Percentiles rank a stretch among this genome's conserved stretches.
Conservation (phyloP, 2,329 filamentous ascomycete species). For the Daldinia sp. region DNA sequence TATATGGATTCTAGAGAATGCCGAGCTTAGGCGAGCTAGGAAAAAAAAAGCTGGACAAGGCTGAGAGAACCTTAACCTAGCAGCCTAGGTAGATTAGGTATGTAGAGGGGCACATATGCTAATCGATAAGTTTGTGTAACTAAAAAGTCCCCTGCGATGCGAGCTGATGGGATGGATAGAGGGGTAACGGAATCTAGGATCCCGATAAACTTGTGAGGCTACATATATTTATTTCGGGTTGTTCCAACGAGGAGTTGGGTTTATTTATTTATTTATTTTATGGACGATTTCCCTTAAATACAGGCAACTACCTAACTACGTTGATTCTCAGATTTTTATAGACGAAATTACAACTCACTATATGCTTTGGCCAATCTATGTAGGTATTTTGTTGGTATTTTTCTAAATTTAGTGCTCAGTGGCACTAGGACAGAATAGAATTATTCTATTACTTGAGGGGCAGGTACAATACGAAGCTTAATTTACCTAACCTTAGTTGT, state of each 20-base stretch:
- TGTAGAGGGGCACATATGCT: not conserved
- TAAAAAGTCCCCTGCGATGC: no score
- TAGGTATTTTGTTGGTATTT: no score
- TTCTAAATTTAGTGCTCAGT: not conserved
- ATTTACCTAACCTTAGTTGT: not conserved
- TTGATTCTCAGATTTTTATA: not conserved
- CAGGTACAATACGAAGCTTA: not conserved
- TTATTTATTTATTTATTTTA: no score
- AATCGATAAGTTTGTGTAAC: constrained; percentile 15
- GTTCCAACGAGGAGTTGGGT: no score
- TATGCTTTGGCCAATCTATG: no score
- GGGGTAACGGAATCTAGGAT: constrained; percentile 16
- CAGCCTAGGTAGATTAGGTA: not conserved
- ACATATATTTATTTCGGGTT: no score
- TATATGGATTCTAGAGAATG: not conserved
- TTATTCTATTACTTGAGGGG: no score
- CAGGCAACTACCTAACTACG: no score
- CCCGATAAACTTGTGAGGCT: constrained; percentile 5
- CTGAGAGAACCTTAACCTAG: no score
- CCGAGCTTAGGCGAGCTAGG: not conserved
- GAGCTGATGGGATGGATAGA: not conserved
- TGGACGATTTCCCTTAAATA: no score
- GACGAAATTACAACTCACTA: no score
- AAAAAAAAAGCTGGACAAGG: constrained; percentile 1
- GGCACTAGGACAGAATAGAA: not conserved